phyloP scores from a whole-genome alignment of 306 rosid species.

The Medicago arabica region DNA sequence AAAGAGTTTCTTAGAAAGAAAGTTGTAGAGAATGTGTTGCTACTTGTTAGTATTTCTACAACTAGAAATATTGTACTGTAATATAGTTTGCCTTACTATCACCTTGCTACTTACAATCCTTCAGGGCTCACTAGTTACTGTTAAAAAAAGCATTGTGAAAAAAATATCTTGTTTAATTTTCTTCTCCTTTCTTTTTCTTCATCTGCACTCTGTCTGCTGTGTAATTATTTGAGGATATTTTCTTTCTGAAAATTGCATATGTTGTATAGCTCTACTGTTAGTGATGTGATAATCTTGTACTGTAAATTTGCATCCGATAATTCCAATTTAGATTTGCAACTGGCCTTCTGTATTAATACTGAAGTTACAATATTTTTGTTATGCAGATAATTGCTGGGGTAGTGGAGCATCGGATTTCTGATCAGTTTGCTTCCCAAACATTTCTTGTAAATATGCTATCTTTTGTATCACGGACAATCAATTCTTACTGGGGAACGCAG shows the following conservation, averaged over 20 bases:
- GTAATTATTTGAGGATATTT: constrained; percentile 30
- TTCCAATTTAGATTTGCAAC: constrained; percentile 10
- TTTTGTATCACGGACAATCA: constrained; percentile 76
- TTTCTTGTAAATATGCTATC: constrained; percentile 84
- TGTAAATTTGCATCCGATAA: neutral
- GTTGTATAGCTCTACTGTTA: constrained; percentile 11
- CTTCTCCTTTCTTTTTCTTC: constrained; percentile 27
- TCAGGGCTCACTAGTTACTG: neutral
- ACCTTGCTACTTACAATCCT: constrained; percentile 27
- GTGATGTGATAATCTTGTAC: constrained; percentile 17
- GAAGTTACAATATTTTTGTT: constrained; percentile 34
- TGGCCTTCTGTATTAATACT: constrained; percentile 37
- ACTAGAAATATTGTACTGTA: constrained; percentile 9
- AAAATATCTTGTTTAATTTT: constrained; percentile 21
- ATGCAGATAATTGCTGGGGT: constrained; percentile 90
- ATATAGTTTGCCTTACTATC: constrained; percentile 10
- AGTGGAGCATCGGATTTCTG: constrained; percentile 89
- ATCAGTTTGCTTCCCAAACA: constrained; percentile 71
- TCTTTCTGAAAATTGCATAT: constrained; percentile 17
- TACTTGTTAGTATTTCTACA: neutral
- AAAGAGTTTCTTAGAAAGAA: neutral
- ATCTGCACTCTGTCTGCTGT: constrained; percentile 25
- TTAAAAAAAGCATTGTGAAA: constrained; percentile 30
- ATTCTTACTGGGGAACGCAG: constrained; percentile 98
- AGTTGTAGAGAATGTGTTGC: neutral